These are phyloP conservation scores for Neurospora sp. DNA, from an alignment of 2,329 filamentous ascomycete species.

Conservation along the genomic window DNA sequence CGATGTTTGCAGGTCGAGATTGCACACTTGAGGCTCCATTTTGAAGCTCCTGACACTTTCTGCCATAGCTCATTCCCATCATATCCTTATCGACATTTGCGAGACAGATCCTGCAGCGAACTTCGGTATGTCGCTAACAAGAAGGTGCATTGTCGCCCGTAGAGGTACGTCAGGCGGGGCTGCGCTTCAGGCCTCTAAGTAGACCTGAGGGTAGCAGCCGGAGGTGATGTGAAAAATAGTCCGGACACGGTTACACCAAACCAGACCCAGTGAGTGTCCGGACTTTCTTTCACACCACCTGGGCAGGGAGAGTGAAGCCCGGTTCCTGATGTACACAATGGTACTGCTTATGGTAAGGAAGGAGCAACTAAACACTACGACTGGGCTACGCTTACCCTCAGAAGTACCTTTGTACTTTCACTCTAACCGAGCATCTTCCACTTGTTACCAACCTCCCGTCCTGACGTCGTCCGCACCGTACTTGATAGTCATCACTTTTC, in stretches of 20 bases:
- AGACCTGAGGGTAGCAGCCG: background rate
- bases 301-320: background rate
- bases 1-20: background rate
- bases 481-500: background rate
- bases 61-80: background rate
- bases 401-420: background rate
- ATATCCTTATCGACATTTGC: background rate
- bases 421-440: background rate
- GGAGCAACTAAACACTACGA: background rate
- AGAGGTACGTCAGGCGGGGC: background rate
- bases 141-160: background rate
- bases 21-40: background rate
- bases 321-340: background rate
- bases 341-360: background rate
- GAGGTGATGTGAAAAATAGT: too few relatives aligned
- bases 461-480: background rate
- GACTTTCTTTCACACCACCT: too few relatives aligned
- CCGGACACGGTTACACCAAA: too few relatives aligned
- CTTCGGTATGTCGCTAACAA: background rate
- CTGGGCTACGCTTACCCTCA: background rate
- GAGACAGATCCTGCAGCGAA: background rate
- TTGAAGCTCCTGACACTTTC: background rate
- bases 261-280: too few relatives aligned
- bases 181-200: background rate
- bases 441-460: background rate